Evolutionary conservation across 148 eudicot genomes (phyloP).

Genomic region (Spergularia marina): DNA sequence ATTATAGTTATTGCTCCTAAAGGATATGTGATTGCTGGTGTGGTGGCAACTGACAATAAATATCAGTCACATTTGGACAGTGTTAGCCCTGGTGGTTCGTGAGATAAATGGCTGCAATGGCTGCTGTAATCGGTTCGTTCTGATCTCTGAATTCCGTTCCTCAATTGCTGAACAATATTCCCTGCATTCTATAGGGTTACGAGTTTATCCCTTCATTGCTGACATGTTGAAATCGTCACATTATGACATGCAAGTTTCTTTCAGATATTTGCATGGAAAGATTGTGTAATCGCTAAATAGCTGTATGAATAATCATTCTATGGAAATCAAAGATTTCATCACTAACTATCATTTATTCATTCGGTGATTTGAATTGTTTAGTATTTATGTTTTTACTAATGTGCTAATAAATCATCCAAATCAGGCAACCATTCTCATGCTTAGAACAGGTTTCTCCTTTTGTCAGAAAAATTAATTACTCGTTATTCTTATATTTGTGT

Average conservation of each 20-base stretch:
- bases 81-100: background rate
- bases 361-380: background rate
- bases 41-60: background rate
- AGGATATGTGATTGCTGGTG: background rate
- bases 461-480: background rate
- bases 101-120: background rate
- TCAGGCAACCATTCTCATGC: conserved; percentile 6
- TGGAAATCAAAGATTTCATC: conserved; percentile 22
- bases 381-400: background rate
- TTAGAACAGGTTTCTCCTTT: conserved; percentile 19
- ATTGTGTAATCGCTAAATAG: background rate
- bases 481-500: background rate
- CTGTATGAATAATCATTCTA: background rate
- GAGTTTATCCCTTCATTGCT: background rate
- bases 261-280: background rate
- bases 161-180: background rate
- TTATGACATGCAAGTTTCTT: background rate
- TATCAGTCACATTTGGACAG: background rate
- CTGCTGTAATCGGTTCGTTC: too few species aligned
- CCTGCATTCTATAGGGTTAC: background rate
- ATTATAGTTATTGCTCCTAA: background rate
- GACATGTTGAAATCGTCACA: background rate
- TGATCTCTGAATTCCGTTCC: background rate
- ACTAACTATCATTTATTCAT: conserved; percentile 5
- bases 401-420: conserved; percentile 7